Evolutionary conservation across 768 basidiomycete genomes (phyloP).

Genomic region (Filobasidium wieringae): DNA sequence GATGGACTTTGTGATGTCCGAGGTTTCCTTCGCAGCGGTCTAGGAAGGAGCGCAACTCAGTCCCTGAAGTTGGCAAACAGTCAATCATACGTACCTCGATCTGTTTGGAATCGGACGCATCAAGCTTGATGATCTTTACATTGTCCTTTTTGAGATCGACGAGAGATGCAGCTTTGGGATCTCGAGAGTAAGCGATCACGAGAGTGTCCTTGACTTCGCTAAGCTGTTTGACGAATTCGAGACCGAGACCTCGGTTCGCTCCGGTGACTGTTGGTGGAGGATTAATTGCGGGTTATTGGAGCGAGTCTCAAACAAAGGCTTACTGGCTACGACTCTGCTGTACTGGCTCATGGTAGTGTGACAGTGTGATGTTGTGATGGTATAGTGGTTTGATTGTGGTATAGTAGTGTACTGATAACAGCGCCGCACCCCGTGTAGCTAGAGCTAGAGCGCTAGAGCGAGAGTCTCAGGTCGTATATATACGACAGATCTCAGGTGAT

Average conservation of each 20-base stretch:
- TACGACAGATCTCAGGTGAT: too few species aligned
- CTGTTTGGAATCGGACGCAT: not conserved
- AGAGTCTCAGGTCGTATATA: too few species aligned
- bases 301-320: not conserved
- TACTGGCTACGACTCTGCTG: not conserved
- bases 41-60: too few species aligned
- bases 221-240: slow-evolving; percentile 8
- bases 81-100: not conserved
- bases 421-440: too few species aligned
- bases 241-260: slow-evolving; percentile 3
- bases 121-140: not conserved
- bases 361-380: too few species aligned
- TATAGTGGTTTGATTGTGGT: too few species aligned
- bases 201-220: not conserved
- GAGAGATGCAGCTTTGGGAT: not conserved
- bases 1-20: not conserved
- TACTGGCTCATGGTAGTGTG: too few species aligned
- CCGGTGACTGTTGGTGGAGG: not conserved
- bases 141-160: not conserved
- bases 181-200: not conserved
- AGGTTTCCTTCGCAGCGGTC: not conserved
- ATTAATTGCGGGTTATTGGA: not conserved
- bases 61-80: not conserved
- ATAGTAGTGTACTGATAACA: too few species aligned
- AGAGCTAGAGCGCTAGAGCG: too few species aligned